These are phyloP conservation scores for Leishmania tarentolae DNA, from an alignment of 208 protist genomes.

Conservation along the genomic window DNA sequence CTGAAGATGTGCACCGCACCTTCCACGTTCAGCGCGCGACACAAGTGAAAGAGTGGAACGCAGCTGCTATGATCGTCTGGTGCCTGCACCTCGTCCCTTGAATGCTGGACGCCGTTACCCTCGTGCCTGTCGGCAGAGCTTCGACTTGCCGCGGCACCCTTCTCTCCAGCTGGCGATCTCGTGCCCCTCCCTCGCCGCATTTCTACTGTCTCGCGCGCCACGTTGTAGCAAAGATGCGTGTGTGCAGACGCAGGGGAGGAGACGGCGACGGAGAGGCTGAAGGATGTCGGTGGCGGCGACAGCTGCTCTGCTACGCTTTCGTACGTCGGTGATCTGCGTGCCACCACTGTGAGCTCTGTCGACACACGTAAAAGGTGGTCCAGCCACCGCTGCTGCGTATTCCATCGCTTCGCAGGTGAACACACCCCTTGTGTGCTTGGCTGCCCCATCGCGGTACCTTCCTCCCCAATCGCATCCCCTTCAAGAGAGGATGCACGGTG, in stretches of 20 bases:
- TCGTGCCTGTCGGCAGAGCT: background rate
- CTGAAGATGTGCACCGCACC: conserved; percentile 17
- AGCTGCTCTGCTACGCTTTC: background rate
- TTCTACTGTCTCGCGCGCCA: background rate
- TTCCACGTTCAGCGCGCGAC: conserved; percentile 6
- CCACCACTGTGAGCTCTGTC: background rate
- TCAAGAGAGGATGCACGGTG: background rate
- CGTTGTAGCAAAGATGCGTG: conserved; percentile 24
- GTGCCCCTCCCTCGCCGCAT: background rate
- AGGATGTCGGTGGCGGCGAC: conserved; percentile 10
- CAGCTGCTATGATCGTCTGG: background rate
- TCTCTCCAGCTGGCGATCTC: background rate
- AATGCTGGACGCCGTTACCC: background rate
- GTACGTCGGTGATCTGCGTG: background rate
- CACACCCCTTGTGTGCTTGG: background rate
- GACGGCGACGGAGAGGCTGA: conserved; percentile 20
- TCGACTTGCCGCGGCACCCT: background rate
- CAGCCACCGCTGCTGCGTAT: conserved; percentile 1
- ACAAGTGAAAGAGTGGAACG: conserved; percentile 23
- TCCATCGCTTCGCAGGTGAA: background rate
- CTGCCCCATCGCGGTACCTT: background rate
- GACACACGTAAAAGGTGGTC: conserved; percentile 13
- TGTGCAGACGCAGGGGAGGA: conserved; percentile 12
- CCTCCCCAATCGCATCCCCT: background rate
- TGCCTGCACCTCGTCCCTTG: background rate